Evolutionary conservation across 257 asterid genomes (phyloP).

Genomic region (Sherardia arvensis): DNA sequence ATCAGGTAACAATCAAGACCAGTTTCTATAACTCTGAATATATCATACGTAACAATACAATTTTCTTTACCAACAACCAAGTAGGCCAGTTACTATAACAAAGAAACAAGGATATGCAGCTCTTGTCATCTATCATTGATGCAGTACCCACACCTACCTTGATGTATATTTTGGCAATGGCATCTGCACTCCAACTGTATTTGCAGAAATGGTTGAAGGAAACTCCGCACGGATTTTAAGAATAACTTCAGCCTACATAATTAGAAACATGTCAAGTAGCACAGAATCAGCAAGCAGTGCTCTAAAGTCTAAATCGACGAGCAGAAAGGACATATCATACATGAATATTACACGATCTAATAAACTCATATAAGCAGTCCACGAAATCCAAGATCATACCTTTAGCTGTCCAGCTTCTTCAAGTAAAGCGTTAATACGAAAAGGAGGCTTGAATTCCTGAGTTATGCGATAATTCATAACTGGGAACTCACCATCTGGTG

Average conservation of each 20-base stretch:
- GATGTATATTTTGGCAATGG: slow-evolving; percentile 87
- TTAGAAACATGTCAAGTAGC: slow-evolving; percentile 10
- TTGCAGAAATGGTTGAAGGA: slow-evolving; percentile 76
- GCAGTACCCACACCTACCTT: slow-evolving; percentile 33
- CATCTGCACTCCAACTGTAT: slow-evolving; percentile 85
- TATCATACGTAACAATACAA: neutral
- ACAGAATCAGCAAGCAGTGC: neutral
- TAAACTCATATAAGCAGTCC: neutral
- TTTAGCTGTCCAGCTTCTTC: slow-evolving; percentile 89
- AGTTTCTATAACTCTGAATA: neutral
- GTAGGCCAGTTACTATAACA: neutral
- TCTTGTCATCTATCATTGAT: neutral
- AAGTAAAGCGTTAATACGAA: slow-evolving; percentile 72
- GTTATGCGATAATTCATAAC: slow-evolving; percentile 99
- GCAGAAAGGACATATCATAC: neutral
- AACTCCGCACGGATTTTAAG: slow-evolving; percentile 93
- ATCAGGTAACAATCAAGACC: neutral
- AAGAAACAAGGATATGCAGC: neutral
- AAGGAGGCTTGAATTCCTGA: slow-evolving; percentile 99
- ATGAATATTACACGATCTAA: neutral
- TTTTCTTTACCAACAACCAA: neutral
- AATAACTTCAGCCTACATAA: slow-evolving; percentile 84
- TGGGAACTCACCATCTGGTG: slow-evolving; percentile 98
- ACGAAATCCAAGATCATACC: slow-evolving; percentile 31
- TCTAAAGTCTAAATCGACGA: neutral